A percentile compares a stretch with the other conserved stretches of the same genome.
These are phyloP conservation scores for Phytophthora citrophthora DNA, from an alignment of 352 stramenopile species.

Conservation along the genomic window DNA sequence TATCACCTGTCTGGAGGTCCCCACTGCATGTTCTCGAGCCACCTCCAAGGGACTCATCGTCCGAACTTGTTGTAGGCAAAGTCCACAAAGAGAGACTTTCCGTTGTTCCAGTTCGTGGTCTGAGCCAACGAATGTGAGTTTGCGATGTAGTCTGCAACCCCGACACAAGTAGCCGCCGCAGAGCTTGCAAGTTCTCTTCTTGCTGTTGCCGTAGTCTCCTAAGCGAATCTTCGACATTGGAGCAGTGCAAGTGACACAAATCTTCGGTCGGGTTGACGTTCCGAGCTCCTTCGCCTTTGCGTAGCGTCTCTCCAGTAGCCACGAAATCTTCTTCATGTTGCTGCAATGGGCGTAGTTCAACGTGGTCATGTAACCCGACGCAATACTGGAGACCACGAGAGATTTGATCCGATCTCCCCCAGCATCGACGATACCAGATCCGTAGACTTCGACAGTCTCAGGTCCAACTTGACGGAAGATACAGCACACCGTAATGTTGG, in stretches of 20 bases:
- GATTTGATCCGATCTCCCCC: slow-evolving; percentile 38
- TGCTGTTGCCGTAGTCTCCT: slow-evolving; percentile 29
- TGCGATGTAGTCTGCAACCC: slow-evolving; percentile 43
- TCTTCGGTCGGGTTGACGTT: slow-evolving; percentile 6
- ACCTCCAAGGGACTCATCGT: slow-evolving; percentile 37
- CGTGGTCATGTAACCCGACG: slow-evolving; percentile 24
- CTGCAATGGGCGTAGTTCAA: slow-evolving; percentile 47
- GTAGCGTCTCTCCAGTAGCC: slow-evolving; percentile 35
- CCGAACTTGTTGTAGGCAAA: slow-evolving; percentile 31
- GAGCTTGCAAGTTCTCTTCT: slow-evolving; percentile 39
- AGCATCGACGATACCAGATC: slow-evolving; percentile 35
- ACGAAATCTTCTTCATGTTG: slow-evolving; percentile 47
- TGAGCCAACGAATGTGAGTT: slow-evolving; percentile 35
- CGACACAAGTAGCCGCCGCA: slow-evolving; percentile 46
- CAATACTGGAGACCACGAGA: slow-evolving; percentile 31
- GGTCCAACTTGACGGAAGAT: slow-evolving; percentile 57
- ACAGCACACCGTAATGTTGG: slow-evolving; percentile 53
- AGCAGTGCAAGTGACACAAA: slow-evolving; percentile 38
- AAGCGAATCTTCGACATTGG: slow-evolving; percentile 25
- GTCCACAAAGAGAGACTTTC: slow-evolving; percentile 39
- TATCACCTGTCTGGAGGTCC: background rate
- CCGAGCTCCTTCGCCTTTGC: slow-evolving; percentile 25
- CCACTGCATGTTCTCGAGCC: slow-evolving; percentile 21
- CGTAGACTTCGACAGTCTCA: slow-evolving; percentile 55
- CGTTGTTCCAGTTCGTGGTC: slow-evolving; percentile 35